Evolutionary conservation across 1,284 basidiomycete species (phyloP).

Genomic region (Cerioporus squamosus): DNA sequence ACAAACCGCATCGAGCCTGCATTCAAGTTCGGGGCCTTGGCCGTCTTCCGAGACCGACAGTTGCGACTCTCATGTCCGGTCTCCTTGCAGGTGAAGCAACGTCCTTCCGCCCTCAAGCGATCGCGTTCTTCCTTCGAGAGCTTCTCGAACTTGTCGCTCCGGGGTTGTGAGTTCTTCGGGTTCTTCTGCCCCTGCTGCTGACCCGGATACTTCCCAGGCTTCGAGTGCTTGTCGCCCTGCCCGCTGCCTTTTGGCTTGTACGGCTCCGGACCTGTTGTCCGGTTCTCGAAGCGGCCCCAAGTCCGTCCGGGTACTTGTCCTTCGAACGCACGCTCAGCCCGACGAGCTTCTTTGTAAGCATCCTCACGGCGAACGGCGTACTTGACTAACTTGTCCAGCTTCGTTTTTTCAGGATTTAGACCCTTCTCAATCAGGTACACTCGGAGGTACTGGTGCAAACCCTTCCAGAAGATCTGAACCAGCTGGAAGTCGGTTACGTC

Average conservation of each 20-base stretch:
- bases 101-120: constrained; percentile 2
- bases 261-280: neutral
- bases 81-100: constrained; percentile 7
- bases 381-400: constrained; percentile 1
- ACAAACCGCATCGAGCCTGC: neutral
- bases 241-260: neutral
- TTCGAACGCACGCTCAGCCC: neutral
- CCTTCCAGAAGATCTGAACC: constrained; percentile 24
- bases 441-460: constrained; percentile 13
- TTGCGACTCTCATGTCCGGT: constrained; percentile 4
- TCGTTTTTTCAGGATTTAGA: constrained; percentile 2
- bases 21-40: neutral
- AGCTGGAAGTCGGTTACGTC: constrained; percentile 21
- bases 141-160: neutral
- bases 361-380: constrained; percentile 1
- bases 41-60: constrained; percentile 6
- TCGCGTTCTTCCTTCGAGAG: constrained; percentile 3
- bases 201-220: neutral
- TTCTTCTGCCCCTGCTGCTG: neutral
- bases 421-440: constrained; percentile 11
- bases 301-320: neutral
- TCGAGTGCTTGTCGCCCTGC: too few relatives aligned
- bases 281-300: neutral
- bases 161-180: neutral
- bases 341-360: neutral